Base-by-base conservation (phyloP, 2,329 filamentous ascomycete genomes). In the Diaporthe ampelina region DNA sequence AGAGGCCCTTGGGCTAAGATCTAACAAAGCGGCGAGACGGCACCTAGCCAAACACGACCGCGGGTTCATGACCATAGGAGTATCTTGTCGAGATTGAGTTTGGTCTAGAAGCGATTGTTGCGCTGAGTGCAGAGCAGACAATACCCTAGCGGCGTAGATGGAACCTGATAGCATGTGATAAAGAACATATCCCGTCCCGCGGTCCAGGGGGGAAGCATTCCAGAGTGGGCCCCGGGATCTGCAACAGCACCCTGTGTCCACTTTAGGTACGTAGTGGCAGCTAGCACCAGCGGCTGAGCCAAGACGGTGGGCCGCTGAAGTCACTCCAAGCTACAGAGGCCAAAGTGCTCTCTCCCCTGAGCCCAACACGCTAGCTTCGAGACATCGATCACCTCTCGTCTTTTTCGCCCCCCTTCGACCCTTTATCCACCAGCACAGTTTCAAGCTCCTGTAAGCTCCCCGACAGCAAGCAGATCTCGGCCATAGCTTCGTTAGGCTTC, bases 251-350 rank as follows among this genome's bases (percentile, higher is more conserved):
- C 63, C 32, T 19, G 29, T 50, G 61, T 24, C 61, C 61, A 67
- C 61, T 37, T 50, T 52, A 37, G 40, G 61, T 52, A 40, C 13
- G 26, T 32, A 43, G 58, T 21, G 19, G 58, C 37, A 43, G 58
- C 61, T 67, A 67, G 63, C 11, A 37, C 29, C 45, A 67, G 63
- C 63, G 63, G 63, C 63, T 67, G 63, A 52, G 63, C 63, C 63
- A 68, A 54, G 63, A 68, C 37, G 52, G 63, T 68, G 45, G 63
- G 63, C 63, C 63, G 63, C 63, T 68, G 63, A 68, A 68, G 63
- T 68, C 63, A 68, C 63, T 67, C 24, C 45, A 43, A 52, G 19
- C 13, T 43, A 43, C 40, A 29, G 9, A 68, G 32, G 63, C 63
- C 48, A 68, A 68, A 37, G 48, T 68, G 35, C 48, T 68, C 63